A percentile compares a stretch with the other conserved stretches of the same genome.
Conservation (phyloP, 2,329 filamentous ascomycete species). For the Trichoderma hamatum region DNA sequence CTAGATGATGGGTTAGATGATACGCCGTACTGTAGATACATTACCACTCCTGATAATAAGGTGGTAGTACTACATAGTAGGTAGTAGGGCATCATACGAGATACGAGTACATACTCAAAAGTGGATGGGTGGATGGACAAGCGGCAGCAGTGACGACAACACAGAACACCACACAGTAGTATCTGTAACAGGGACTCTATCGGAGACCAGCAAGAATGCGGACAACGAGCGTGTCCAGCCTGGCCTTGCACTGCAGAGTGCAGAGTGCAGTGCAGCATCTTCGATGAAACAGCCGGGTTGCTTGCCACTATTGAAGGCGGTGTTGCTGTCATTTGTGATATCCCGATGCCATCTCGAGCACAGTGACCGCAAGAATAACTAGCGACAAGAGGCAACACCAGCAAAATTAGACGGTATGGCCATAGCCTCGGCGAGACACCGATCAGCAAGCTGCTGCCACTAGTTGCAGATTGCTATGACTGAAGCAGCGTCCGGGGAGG, state of each 20-base stretch:
- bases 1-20: background rate
- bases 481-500: conserved; percentile 23
- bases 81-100: background rate
- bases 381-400: conserved; percentile 12
- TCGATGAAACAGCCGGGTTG: conserved; percentile 14
- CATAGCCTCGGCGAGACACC: conserved; percentile 23
- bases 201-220: background rate
- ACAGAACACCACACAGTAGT: background rate
- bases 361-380: conserved; percentile 27
- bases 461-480: conserved; percentile 1
- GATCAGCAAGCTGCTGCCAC: background rate
- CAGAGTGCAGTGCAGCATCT: background rate
- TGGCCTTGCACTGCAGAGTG: background rate
- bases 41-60: background rate
- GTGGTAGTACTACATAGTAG: background rate
- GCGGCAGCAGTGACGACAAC: background rate
- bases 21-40: background rate
- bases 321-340: conserved; percentile 28
- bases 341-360: conserved; percentile 4
- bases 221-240: background rate
- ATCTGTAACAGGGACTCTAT: background rate
- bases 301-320: conserved; percentile 18
- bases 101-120: background rate
- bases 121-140: background rate
- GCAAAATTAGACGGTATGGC: conserved; percentile 26